phyloP scores from a whole-genome alignment of 2,329 filamentous ascomycete genomes.

The Talaromyces islandicus region DNA sequence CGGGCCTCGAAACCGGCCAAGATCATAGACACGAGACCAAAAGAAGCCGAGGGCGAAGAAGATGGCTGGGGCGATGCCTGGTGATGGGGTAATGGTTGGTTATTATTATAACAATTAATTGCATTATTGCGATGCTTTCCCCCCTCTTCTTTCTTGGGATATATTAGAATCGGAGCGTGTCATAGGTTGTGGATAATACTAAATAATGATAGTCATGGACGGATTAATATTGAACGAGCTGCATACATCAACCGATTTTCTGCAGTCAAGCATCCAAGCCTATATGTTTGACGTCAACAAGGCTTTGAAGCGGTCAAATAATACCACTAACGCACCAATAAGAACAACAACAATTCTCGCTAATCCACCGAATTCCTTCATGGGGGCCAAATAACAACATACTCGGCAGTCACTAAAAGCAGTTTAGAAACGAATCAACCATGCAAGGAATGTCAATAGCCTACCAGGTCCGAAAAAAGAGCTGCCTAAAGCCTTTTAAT shows the following conservation, averaged over 20 bases:
- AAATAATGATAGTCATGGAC: neutral
- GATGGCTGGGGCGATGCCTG: slow-evolving; percentile 46
- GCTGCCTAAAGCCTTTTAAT: neutral
- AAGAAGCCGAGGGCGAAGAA: slow-evolving; percentile 32
- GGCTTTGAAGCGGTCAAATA: neutral
- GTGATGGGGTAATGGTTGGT: slow-evolving; percentile 10
- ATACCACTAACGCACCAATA: neutral
- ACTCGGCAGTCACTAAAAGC: neutral
- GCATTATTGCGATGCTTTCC: neutral
- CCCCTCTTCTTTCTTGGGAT: neutral
- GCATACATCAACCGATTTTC: neutral
- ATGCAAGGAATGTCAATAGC: neutral
- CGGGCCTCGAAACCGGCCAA: slow-evolving; percentile 47
- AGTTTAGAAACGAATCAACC: neutral
- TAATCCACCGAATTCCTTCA: neutral
- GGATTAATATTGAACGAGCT: neutral
- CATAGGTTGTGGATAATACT: neutral
- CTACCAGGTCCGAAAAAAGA: neutral
- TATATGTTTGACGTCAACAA: neutral
- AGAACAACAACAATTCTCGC: neutral
- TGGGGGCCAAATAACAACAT: neutral
- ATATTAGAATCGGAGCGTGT: neutral
- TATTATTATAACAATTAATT: neutral
- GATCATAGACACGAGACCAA: slow-evolving; percentile 63
- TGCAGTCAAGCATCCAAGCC: neutral